These are phyloP conservation scores for Barnettozyma populi DNA, from an alignment of 805 yeast species.

Conservation along the genomic window DNA sequence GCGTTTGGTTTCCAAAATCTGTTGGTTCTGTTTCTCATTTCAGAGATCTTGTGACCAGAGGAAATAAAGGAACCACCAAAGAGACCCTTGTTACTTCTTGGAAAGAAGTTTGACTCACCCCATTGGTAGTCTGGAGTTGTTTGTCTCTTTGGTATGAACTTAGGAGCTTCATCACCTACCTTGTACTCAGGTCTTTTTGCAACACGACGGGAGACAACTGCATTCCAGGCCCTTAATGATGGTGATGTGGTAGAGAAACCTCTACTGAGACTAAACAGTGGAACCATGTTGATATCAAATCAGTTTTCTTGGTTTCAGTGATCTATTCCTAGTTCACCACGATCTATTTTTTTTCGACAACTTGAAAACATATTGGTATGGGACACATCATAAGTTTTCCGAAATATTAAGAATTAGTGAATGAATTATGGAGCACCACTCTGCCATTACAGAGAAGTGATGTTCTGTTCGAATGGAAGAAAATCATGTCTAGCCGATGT, in stretches of 20 bases:
- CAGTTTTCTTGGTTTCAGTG: background rate
- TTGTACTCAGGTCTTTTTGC: constrained; percentile 38
- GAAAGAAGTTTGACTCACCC: constrained; percentile 72
- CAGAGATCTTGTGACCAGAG: constrained; percentile 74
- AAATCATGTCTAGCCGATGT: no score
- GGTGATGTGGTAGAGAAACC: constrained; percentile 15
- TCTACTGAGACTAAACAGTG: constrained; percentile 17
- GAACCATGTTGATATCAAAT: constrained; percentile 9
- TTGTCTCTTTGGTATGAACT: constrained; percentile 38
- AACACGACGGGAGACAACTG: constrained; percentile 43
- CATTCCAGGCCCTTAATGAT: constrained; percentile 32
- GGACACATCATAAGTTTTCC: no score
- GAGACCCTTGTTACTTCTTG: constrained; percentile 81
- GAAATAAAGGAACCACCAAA: constrained; percentile 84
- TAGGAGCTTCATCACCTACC: constrained; percentile 51
- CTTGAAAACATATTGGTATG: constrained; percentile 1
- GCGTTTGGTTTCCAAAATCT: constrained; percentile 84
- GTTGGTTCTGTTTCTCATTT: constrained; percentile 63
- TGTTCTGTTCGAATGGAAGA: no score
- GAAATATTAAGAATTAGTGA: no score
- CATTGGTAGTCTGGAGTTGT: constrained; percentile 65
- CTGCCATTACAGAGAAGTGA: no score
- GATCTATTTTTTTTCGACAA: constrained; percentile 1
- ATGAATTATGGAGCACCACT: no score
- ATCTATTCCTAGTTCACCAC: background rate